These are phyloP conservation scores for Cornus kousa DNA, from an alignment of 148 eudicot species.

Conservation along the genomic window DNA sequence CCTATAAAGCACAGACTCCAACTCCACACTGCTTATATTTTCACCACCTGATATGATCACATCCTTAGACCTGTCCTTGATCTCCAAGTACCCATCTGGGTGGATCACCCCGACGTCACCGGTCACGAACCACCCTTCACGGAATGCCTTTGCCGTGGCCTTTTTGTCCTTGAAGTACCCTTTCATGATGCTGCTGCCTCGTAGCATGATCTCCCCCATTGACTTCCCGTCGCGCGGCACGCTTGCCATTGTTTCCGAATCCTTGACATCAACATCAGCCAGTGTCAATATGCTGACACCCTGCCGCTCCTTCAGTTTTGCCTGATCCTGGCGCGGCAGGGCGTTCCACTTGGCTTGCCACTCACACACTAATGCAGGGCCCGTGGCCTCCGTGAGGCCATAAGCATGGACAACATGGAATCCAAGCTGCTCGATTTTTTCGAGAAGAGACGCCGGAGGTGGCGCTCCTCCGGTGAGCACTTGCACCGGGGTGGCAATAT, in stretches of 20 bases:
- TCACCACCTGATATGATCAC: conserved; percentile 91
- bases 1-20: conserved; percentile 46
- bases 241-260: conserved; percentile 38
- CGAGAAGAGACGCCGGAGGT: conserved; percentile 61
- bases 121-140: conserved; percentile 68
- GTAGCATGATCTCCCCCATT: conserved; percentile 67
- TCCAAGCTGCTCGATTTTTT: conserved; percentile 54
- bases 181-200: conserved; percentile 88
- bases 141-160: conserved; percentile 53
- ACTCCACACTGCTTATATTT: conserved; percentile 82
- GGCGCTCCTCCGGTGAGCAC: conserved; percentile 89
- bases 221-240: conserved; percentile 63
- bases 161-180: conserved; percentile 61
- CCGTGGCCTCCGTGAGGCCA: conserved; percentile 86
- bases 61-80: conserved; percentile 78
- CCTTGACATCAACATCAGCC: conserved; percentile 64
- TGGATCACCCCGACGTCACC: conserved; percentile 86
- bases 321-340: conserved; percentile 31
- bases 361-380: conserved; percentile 84
- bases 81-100: conserved; percentile 70
- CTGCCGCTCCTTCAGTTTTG: conserved; percentile 66
- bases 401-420: conserved; percentile 87
- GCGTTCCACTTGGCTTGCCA: conserved; percentile 71
- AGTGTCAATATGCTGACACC: conserved; percentile 63
- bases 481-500: conserved; percentile 32